These are phyloP conservation scores for Mortierella alpina DNA, from an alignment of 192 early-diverging fungal genomes.

Conservation along the genomic window DNA sequence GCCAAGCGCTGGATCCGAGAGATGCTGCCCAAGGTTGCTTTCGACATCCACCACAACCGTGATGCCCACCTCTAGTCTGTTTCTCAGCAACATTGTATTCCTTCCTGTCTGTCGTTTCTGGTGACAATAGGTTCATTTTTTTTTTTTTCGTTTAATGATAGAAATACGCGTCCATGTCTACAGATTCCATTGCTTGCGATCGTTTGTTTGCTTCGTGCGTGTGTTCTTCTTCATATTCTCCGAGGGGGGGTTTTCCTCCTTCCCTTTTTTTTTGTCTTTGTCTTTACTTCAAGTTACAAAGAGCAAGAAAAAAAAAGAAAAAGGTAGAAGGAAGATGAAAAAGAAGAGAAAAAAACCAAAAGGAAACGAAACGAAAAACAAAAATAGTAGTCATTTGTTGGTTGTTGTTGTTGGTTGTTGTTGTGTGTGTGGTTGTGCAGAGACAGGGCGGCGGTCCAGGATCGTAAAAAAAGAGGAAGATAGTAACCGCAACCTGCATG, in stretches of 20 bases:
- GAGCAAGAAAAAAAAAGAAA: background rate
- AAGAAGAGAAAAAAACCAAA: background rate
- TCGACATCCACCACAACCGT: no score
- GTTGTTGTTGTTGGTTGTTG: background rate
- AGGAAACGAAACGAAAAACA: background rate
- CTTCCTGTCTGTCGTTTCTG: no score
- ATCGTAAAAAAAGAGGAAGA: no score
- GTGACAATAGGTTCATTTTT: background rate
- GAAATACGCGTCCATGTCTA: no score
- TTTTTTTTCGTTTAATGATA: background rate
- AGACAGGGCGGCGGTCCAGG: background rate
- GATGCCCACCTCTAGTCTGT: no score
- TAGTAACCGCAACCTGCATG: no score
- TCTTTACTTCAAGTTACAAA: background rate
- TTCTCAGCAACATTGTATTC: no score
- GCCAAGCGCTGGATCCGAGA: no score
- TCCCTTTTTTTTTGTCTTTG: background rate
- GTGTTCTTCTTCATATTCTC: background rate
- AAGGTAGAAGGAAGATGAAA: background rate
- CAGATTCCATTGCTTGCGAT: background rate
- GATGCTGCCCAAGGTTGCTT: no score
- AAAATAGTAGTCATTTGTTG: background rate
- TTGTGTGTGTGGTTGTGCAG: background rate
- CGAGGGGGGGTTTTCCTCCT: background rate
- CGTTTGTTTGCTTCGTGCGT: background rate